A percentile compares a stretch with the other conserved stretches of the same genome.
These are phyloP conservation scores for Cyberlindnera saturnus DNA, from an alignment of 805 yeast species.

Conservation along the genomic window DNA sequence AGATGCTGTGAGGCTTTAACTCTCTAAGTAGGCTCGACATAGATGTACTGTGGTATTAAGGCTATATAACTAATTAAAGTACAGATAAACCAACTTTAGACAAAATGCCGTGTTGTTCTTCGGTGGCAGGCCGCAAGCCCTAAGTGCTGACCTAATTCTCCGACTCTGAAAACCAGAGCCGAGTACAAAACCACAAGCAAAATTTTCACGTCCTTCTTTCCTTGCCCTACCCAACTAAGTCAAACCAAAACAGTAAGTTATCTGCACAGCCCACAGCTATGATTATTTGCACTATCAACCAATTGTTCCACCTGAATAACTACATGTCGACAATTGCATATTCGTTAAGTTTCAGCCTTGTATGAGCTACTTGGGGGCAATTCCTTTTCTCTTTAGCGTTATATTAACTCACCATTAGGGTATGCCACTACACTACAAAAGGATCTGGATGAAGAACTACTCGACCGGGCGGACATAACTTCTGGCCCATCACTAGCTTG, in stretches of 20 bases:
- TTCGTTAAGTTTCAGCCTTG: constrained; percentile 22
- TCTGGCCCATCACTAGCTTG: constrained; percentile 25
- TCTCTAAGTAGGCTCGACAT: neutral
- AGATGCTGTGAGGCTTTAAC: neutral
- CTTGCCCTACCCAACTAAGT: no score
- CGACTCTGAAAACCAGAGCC: no score
- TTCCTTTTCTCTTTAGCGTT: neutral
- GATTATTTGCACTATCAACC: constrained; percentile 19
- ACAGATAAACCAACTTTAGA: no score
- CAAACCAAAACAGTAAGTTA: no score
- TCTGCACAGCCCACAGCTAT: constrained; percentile 2
- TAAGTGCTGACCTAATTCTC: no score
- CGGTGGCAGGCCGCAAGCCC: no score
- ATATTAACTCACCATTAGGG: neutral
- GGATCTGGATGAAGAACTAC: constrained; percentile 16
- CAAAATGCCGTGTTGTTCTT: no score
- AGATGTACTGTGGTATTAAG: no score
- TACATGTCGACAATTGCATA: constrained; percentile 18
- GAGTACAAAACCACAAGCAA: no score
- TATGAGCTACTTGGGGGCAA: constrained; percentile 10
- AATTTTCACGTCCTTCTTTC: no score
- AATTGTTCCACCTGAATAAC: constrained; percentile 21
- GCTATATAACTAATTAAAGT: no score
- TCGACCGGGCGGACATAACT: constrained; percentile 50
- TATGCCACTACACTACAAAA: no score